Percentiles rank a stretch among this genome's conserved stretches.
These are phyloP conservation scores for Monosporascus sp. DNA, from an alignment of 2,329 filamentous ascomycete species.

Conservation along the genomic window DNA sequence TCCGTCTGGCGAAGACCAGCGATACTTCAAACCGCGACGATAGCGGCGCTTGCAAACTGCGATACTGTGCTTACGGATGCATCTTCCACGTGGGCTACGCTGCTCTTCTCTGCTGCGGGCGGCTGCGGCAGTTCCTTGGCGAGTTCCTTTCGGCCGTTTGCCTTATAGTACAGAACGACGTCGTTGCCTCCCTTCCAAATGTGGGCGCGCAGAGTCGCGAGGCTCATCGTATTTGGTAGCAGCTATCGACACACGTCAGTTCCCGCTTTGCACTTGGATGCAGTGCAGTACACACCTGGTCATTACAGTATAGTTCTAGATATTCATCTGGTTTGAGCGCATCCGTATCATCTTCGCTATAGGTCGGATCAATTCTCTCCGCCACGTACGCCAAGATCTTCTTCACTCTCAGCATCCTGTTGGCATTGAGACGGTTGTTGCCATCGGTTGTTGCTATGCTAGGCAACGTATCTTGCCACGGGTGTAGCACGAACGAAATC, in stretches of 20 bases:
- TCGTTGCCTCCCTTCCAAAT: conserved; percentile 96
- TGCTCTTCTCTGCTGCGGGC: conserved; percentile 9
- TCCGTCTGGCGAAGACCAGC: too few relatives aligned
- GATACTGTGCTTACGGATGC: neutral
- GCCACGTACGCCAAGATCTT: conserved; percentile 92
- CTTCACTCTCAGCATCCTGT: conserved; percentile 90
- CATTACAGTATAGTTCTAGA: conserved; percentile 90
- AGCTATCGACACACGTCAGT: conserved; percentile 38
- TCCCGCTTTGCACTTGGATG: neutral
- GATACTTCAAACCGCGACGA: neutral
- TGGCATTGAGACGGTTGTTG: conserved; percentile 90
- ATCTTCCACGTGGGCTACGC: neutral
- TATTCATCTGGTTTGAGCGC: conserved; percentile 82
- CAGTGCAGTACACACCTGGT: conserved; percentile 58
- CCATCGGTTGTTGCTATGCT: conserved; percentile 69
- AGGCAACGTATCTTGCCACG: conserved; percentile 70
- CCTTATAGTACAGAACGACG: conserved; percentile 83
- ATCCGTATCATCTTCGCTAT: conserved; percentile 52
- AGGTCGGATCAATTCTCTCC: conserved; percentile 77
- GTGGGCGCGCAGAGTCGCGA: conserved; percentile 88
- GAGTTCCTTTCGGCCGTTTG: conserved; percentile 75
- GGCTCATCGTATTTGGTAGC: conserved; percentile 77
- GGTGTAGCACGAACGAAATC: conserved; percentile 88
- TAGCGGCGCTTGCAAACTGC: neutral
- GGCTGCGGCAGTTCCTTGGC: conserved; percentile 28